Evolutionary conservation across 2,329 filamentous ascomycete species (phyloP).

Genomic region (Daldinia eschscholtzii): DNA sequence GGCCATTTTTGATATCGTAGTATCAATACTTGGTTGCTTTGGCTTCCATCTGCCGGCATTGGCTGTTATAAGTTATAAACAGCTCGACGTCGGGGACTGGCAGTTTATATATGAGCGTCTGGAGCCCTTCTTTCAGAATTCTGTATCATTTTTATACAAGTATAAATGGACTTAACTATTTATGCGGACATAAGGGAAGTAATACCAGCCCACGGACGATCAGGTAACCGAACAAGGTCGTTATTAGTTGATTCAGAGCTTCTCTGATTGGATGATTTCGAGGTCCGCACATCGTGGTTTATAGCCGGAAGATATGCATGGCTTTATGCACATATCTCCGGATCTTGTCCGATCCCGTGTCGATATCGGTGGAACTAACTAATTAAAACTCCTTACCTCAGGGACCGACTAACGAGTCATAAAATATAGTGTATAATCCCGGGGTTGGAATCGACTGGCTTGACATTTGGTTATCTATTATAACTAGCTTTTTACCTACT

Average conservation of each 20-base stretch:
- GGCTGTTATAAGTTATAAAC: not conserved
- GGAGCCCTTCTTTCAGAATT: too few relatives aligned
- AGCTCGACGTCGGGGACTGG: too few relatives aligned
- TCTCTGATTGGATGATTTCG: not conserved
- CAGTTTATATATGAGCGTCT: too few relatives aligned
- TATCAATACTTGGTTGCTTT: not conserved
- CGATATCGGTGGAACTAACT: not conserved
- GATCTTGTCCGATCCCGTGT: not conserved
- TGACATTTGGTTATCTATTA: too few relatives aligned
- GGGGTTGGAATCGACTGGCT: too few relatives aligned
- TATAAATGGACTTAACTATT: too few relatives aligned
- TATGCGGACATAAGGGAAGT: not conserved
- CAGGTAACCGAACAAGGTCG: not conserved
- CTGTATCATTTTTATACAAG: too few relatives aligned
- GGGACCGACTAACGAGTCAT: too few relatives aligned
- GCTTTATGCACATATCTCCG: not conserved
- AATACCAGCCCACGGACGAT: not conserved
- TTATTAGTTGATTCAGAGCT: not conserved
- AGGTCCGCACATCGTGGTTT: constrained; percentile 6
- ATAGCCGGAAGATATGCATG: not conserved
- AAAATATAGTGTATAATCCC: too few relatives aligned
- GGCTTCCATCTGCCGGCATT: not conserved
- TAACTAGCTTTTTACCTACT: too few relatives aligned
- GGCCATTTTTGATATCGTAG: not conserved
- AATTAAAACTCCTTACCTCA: too few relatives aligned